Conservation (phyloP, 2,329 filamentous ascomycete species). For the Nannizzia gypsea region DNA sequence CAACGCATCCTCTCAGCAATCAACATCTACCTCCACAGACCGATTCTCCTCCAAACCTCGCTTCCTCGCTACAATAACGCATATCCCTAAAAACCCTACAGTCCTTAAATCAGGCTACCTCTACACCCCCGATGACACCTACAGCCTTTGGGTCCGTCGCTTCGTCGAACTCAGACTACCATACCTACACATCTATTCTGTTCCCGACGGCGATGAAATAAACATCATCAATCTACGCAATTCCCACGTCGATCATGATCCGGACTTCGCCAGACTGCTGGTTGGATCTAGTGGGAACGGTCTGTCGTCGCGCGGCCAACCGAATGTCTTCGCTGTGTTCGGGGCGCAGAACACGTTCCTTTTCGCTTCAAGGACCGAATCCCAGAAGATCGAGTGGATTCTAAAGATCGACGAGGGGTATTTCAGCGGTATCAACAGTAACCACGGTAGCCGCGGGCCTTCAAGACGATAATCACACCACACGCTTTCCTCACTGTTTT, state of each 20-base stretch:
- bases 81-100: slow-evolving; percentile 66
- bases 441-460: background rate
- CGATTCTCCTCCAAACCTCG: slow-evolving; percentile 38
- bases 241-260: slow-evolving; percentile 81
- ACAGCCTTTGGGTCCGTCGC: slow-evolving; percentile 74
- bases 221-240: slow-evolving; percentile 81
- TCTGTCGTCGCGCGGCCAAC: slow-evolving; percentile 36
- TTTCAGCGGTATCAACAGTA: slow-evolving; percentile 29
- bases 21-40: slow-evolving; percentile 18
- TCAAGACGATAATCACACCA: background rate
- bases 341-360: slow-evolving; percentile 90
- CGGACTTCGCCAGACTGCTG: slow-evolving; percentile 70
- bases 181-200: slow-evolving; percentile 81
- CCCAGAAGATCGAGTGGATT: slow-evolving; percentile 96
- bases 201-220: slow-evolving; percentile 77
- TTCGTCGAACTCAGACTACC: slow-evolving; percentile 87
- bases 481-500: background rate
- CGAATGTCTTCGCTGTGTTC: slow-evolving; percentile 86
- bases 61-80: slow-evolving; percentile 64
- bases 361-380: slow-evolving; percentile 78
- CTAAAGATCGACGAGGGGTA: slow-evolving; percentile 81
- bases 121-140: slow-evolving; percentile 65
- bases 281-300: slow-evolving; percentile 34
- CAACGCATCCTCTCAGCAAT: slow-evolving; percentile 15
- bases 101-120: slow-evolving; percentile 81